Evolutionary conservation across 2,329 filamentous ascomycete species (phyloP).

Genomic region (Beauveria rudraprayagi): DNA sequence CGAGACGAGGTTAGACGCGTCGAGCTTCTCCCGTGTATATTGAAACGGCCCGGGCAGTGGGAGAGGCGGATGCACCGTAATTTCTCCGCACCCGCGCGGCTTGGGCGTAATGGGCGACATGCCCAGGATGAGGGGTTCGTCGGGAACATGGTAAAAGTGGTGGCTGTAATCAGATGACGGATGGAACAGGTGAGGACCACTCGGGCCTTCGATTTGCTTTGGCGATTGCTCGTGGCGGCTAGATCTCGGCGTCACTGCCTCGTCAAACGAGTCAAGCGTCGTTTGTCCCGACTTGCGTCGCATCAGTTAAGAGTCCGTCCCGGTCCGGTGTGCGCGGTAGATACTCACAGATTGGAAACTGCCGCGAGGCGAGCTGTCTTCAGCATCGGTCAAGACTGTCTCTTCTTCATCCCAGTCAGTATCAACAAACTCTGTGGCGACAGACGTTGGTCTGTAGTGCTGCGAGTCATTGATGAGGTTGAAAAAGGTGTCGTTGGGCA

Average conservation of each 20-base stretch:
- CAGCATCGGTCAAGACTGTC: conserved; percentile 46
- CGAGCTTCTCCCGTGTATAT: conserved; percentile 49
- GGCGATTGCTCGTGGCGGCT: conserved; percentile 49
- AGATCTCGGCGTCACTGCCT: conserved; percentile 69
- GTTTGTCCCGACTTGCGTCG: conserved; percentile 34
- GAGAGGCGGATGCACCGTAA: conserved; percentile 18
- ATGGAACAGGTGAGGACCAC: conserved; percentile 80
- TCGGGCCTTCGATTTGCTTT: conserved; percentile 69
- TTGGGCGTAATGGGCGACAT: conserved; percentile 69
- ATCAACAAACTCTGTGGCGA: conserved; percentile 70
- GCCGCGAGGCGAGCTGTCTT: conserved; percentile 57
- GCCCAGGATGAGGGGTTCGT: conserved; percentile 49
- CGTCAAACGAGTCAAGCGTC: conserved; percentile 80
- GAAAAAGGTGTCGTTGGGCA: conserved; percentile 53
- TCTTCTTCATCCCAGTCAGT: conserved; percentile 65
- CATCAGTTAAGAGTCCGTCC: conserved; percentile 11
- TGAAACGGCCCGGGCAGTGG: conserved; percentile 43
- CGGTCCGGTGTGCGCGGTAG: background rate
- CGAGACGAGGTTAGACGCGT: conserved; percentile 49
- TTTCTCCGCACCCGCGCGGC: conserved; percentile 28
- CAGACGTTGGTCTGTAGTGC: conserved; percentile 52
- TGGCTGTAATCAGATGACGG: conserved; percentile 42
- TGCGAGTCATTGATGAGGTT: conserved; percentile 43
- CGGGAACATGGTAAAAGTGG: conserved; percentile 19
- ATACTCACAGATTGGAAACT: conserved; percentile 64